A percentile compares a stretch with the other conserved stretches of the same genome.
These are phyloP conservation scores for Dillenia suffruticosa DNA, from an alignment of 164 flowering plant genomes.

Conservation along the genomic window DNA sequence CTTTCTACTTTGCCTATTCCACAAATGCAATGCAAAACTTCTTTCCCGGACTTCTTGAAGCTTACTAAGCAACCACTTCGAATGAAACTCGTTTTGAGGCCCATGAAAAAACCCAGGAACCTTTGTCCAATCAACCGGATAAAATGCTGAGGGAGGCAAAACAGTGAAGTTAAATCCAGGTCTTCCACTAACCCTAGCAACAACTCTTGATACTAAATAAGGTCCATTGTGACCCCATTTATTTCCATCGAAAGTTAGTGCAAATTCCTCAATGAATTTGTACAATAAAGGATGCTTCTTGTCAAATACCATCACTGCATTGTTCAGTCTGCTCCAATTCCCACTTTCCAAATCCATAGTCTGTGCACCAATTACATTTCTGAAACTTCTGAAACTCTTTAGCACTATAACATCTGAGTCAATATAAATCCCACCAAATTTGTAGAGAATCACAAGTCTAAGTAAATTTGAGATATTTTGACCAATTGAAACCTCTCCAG, in stretches of 20 bases:
- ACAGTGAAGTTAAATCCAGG: conserved; percentile 60
- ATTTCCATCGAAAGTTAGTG: conserved; percentile 77
- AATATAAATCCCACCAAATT: conserved; percentile 75
- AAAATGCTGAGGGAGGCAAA: conserved; percentile 68
- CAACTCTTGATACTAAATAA: conserved; percentile 87
- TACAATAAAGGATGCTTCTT: conserved; percentile 63
- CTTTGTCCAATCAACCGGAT: conserved; percentile 79
- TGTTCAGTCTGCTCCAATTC: conserved; percentile 85
- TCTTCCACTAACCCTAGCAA: conserved; percentile 31
- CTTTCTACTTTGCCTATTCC: conserved; percentile 74
- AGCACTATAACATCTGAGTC: conserved; percentile 81
- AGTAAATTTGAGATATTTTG: conserved; percentile 90
- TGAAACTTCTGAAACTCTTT: conserved; percentile 47
- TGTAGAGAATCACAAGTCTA: conserved; percentile 65
- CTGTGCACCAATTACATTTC: conserved; percentile 85
- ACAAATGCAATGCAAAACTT: conserved; percentile 71
- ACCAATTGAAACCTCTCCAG: conserved; percentile 73
- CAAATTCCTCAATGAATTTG: conserved; percentile 82
- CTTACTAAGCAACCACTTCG: conserved; percentile 50
- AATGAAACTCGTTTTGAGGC: conserved; percentile 31
- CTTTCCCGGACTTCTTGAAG: conserved; percentile 31
- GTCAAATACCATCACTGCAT: conserved; percentile 87
- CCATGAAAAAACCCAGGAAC: conserved; percentile 45
- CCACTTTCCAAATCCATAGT: conserved; percentile 40
- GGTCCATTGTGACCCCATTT: conserved; percentile 99